Evolutionary conservation across 306 rosid species (phyloP), one percentile per base, ranked within the genome.

Genomic region (Ochetophila trinervis): DNA sequence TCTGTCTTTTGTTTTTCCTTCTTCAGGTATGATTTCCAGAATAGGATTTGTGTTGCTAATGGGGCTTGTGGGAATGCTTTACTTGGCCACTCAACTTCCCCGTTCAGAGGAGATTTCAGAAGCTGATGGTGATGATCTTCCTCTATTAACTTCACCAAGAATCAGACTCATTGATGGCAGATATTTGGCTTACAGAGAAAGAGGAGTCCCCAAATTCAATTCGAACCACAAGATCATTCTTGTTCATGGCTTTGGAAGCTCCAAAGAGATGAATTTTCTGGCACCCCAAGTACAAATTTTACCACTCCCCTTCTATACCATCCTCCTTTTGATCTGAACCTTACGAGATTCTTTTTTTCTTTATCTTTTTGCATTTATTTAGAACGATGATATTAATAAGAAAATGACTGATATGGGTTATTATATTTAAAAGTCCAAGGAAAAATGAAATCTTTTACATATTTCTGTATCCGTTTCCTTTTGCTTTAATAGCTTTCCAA

Each of bases 31-130:
- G 87, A 64, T 86, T 52, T 80, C 91, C 63, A 80, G 67, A 67
- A 73, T 80, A 16, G 88, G 80, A 24, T 69, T 69, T 65, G 79
- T 80, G 47, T 68, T 82, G 87, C 57, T 84, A 71, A 75, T 88
- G 53, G 90, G 92, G 66, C 78, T 87, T 69, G 68, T 88, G 37
- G 97, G 97, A 78, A 82, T 85, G 87, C 77, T 78, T 78, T 85
- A 84, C 70, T 84, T 84, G 80, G 87, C 81, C 17, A 70, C 83
- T 40, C 75, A 78, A 48, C 66, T 67, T 22, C 77, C 65, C 47
- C 79, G 82, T 5, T 37, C 82, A 9, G 68, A 63, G 51, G 70
- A 27, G 13, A 37, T 20, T 42, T 80, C 56, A 11, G 16, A 62
- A 22, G 22, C 66, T 19, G 60, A 61, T 34, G n/a, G n/a, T n/a